phyloP scores from a whole-genome alignment of 306 rosid genomes.

The Glycine soja region DNA sequence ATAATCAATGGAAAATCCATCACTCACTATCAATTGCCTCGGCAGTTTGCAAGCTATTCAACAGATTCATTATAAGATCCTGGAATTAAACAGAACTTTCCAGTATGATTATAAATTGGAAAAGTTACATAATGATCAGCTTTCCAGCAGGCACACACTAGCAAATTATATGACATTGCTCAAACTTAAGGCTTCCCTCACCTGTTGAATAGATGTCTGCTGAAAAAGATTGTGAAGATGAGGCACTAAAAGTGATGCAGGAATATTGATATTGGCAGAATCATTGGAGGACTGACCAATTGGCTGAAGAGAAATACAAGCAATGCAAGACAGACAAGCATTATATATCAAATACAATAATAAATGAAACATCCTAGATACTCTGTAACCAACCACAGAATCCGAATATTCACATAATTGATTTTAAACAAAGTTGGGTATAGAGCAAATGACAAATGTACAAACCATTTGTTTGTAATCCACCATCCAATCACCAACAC shows the following conservation, averaged over 20 bases:
- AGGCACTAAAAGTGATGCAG: slow-evolving; percentile 79
- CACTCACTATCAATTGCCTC: slow-evolving; percentile 87
- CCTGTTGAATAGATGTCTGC: slow-evolving; percentile 97
- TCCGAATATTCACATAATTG: slow-evolving; percentile 37
- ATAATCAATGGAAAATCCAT: slow-evolving; percentile 39
- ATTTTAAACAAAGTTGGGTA: slow-evolving; percentile 9
- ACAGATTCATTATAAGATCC: slow-evolving; percentile 85
- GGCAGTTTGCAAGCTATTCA: slow-evolving; percentile 74
- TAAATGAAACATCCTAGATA: slow-evolving; percentile 33
- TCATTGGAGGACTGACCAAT: slow-evolving; percentile 67
- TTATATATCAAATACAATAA: slow-evolving; percentile 30
- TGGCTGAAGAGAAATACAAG: slow-evolving; percentile 61
- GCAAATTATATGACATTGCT: slow-evolving; percentile 38
- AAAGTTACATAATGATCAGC: slow-evolving; percentile 30
- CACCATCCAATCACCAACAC: slow-evolving; percentile 94
- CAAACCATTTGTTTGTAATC: slow-evolving; percentile 86
- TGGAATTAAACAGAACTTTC: slow-evolving; percentile 53
- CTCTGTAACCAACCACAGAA: slow-evolving; percentile 17
- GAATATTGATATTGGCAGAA: slow-evolving; percentile 58
- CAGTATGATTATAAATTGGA: slow-evolving; percentile 41
- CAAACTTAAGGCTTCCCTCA: slow-evolving; percentile 47
- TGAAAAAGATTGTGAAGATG: slow-evolving; percentile 91
- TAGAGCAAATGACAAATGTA: slow-evolving; percentile 31
- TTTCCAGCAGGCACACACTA: slow-evolving; percentile 24
- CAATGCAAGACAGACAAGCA: slow-evolving; percentile 38